These are phyloP conservation scores for Mercurialis annua DNA, from an alignment of 345 rosid genomes.

Conservation along the genomic window DNA sequence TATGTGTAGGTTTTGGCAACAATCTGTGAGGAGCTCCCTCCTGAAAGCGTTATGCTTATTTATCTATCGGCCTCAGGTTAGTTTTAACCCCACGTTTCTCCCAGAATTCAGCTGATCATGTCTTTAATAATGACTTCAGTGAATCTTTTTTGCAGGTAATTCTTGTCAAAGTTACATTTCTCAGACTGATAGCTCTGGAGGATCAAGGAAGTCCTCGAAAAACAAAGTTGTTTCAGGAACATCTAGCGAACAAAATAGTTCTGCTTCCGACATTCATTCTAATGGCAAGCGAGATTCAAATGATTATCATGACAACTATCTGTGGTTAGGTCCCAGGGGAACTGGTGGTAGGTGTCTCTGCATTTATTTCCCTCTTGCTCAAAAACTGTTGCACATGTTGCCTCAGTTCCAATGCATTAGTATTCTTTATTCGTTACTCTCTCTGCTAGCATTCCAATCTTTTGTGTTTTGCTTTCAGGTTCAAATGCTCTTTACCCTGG, in stretches of 20 bases:
- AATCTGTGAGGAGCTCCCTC: conserved; percentile 79
- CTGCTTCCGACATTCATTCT: conserved; percentile 40
- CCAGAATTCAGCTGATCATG: conserved; percentile 10
- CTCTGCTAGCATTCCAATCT: not conserved
- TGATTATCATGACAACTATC: conserved; percentile 44
- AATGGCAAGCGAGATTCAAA: conserved; percentile 49
- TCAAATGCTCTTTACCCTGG: conserved; percentile 77
- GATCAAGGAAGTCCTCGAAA: conserved; percentile 58
- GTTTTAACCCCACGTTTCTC: conserved; percentile 24
- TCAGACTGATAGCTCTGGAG: conserved; percentile 47
- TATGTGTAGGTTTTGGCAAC: conserved; percentile 80
- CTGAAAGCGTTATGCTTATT: conserved; percentile 71
- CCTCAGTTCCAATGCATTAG: not conserved
- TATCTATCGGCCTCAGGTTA: conserved; percentile 87
- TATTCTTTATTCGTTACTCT: not conserved
- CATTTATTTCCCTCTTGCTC: conserved; percentile 7
- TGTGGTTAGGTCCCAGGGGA: conserved; percentile 83
- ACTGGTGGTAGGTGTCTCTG: conserved; percentile 50
- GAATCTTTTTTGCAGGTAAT: conserved; percentile 51
- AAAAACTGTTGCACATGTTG: conserved; percentile 9
- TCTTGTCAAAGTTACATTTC: conserved; percentile 36
- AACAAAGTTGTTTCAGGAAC: conserved; percentile 46
- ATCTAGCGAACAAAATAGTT: conserved; percentile 47
- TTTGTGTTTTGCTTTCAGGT: conserved; percentile 43
- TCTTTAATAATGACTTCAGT: conserved; percentile 14